phyloP scores from a whole-genome alignment of 805 yeast genomes.

The Candida xyloterini region DNA sequence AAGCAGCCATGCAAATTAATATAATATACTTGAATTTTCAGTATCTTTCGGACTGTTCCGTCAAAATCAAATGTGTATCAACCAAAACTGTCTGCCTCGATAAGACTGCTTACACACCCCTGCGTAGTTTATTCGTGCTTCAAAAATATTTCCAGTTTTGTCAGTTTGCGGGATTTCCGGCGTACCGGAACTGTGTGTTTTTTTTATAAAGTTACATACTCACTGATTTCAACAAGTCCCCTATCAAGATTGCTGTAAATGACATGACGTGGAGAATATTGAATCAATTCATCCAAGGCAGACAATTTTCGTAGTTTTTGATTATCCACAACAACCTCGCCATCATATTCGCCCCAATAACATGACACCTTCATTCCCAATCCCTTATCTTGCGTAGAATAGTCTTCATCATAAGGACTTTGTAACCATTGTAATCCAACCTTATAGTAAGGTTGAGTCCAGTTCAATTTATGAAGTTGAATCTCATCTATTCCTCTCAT shows the following conservation, averaged over 20 bases:
- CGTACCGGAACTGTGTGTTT: constrained; percentile 3
- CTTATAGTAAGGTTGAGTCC: constrained; percentile 52
- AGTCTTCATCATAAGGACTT: constrained; percentile 43
- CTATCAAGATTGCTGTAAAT: constrained; percentile 62
- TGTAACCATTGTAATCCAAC: constrained; percentile 80
- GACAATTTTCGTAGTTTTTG: constrained; percentile 46
- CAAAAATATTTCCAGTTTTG: not conserved
- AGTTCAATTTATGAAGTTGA: constrained; percentile 61
- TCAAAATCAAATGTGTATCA: not conserved
- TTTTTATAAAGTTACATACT: constrained; percentile 21
- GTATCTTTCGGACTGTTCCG: constrained; percentile 8
- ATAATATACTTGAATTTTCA: not conserved
- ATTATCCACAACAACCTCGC: constrained; percentile 39
- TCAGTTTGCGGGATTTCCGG: constrained; percentile 8
- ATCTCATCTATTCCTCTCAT: constrained; percentile 62
- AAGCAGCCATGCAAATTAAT: constrained; percentile 1
- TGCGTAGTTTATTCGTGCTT: not conserved
- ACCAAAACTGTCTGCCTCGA: not conserved
- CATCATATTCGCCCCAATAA: constrained; percentile 75
- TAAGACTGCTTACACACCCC: constrained; percentile 2
- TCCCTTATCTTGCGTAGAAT: constrained; percentile 25
- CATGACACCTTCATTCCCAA: constrained; percentile 64
- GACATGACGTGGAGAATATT: constrained; percentile 62
- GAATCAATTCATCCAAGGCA: constrained; percentile 66
- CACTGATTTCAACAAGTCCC: constrained; percentile 61